Base-by-base conservation (phyloP, 768 basidiomycete species). In the Mycena olivaceomarginata region DNA sequence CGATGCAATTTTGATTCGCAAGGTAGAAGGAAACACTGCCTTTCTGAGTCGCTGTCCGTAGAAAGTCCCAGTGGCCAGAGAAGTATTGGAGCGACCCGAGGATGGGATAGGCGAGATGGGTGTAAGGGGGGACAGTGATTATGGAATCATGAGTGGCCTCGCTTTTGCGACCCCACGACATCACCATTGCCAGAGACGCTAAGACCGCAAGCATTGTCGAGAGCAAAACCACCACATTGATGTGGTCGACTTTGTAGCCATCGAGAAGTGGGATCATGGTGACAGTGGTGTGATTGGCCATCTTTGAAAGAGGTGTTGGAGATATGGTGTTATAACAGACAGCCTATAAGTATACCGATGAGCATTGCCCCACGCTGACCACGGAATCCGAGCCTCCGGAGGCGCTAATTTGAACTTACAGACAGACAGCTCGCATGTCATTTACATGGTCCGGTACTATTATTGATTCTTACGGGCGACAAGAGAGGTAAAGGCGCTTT, bases 21-120 rank as follows among this genome's bases (percentile, higher is more conserved):
- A 72, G 71, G 71, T 65, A 63, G 39, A 64, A 72, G 39, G 71
- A 72, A 18, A 63, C 70, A 40, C 39, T 62, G 37, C 71, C 62
- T 5, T 65, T 72, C 62, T 40, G 8, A 11, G 71, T 53, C 22
- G 71, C 71, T 8, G 48, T 13, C 15, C 62, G 62, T 25, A 72
- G n/a, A 31, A 72, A 72, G n/a, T 72, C 63, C 70, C 70, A 72
- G 31, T 48, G 70, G 39, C 46, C 45, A 12, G 45, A 37, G 46
- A 72, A 72, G 25, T 72, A 72, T 65, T 72, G 71, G 5, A 72
- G 48, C 40, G 71, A 72, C 3, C 71, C 71, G 25, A 72, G 71
- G 48, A 72, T 10, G 20, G 71, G 71, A 57, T 72, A 72, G 46
- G 71, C 18, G 39, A 72, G 46, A 39, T 25, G 40, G 18, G 71